Base-by-base conservation (phyloP, 768 basidiomycete genomes). In the Lactarius psammicola region DNA sequence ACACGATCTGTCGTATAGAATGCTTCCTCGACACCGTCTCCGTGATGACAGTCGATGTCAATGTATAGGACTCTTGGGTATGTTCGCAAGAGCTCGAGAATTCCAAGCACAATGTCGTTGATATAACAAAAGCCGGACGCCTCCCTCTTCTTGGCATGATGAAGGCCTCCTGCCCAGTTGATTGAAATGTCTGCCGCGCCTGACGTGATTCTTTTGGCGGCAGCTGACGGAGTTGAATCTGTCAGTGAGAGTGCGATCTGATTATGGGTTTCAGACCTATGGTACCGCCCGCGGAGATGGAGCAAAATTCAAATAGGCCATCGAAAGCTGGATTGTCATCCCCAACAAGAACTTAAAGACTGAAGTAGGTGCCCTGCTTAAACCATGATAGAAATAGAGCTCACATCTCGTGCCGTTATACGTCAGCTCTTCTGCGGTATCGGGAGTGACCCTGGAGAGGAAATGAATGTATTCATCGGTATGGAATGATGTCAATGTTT, bases 131-230 rank as follows among this genome's bases (percentile, higher is more conserved):
- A 99, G 17, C 97, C 97, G 8, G 91, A 92, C 0, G 96, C 97
- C 78, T 98, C 97, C 62, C 92, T 86, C 76, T 98, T 98, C 79
- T 99, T 99, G n/a, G 97, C 97, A 76, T 99, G 97, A 77, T 99
- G 97, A 4, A 99, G 83, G 2, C 97, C 97, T 10, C 97, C 97
- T 0, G 97, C 94, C 97, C 95, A 98, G 78, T 98, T 97, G 68
- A 98, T 92, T 0, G 89, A 88, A 56, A 90, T 85, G 70, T 92
- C 89, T 2, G 94, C 82, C 1, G 89, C 81, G 2, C 95, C 95
- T 4, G 85, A 84, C 56, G 89, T 82, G 66, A 98, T 81, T 26
- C 89, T 81, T 68, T 92, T 84, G 0, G 95, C 92, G 17, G 90
- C 94, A 71, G 84, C 93, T 94, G 64, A 26, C 38, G 18, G n/a